Evolutionary conservation across 2,329 filamentous ascomycete species (phyloP), one percentile per base, ranked within the genome.

Genomic region (Myotisia sp.): DNA sequence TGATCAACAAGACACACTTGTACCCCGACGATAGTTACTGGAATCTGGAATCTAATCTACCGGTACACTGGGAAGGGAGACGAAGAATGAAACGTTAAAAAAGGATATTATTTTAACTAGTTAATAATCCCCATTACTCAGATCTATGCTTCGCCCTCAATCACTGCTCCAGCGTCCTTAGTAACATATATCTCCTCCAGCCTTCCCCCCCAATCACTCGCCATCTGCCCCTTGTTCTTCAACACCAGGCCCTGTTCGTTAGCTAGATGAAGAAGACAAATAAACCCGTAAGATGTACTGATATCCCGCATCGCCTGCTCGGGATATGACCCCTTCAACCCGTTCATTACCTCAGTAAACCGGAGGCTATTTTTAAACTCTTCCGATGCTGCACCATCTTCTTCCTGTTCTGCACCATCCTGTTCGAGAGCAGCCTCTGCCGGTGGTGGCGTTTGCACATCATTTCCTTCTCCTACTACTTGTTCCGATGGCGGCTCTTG

Each of bases 291-390:
- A 10, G 68, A 92, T 0, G 90, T 98, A 22, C 85, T 93, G 50
- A 98, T 95, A 57, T 98, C 90, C 40, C 79, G 76, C 74, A 98
- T 82, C 40, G 76, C 74, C 45, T 81, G 70, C 55, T 82, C 80
- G 7, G 85, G 78, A 51, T 98, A 98, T 5, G 93, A 84, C 3
- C 68, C 60, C 53, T 92, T 81, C 29, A 98, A 63, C 41, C 77
- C 77, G 53, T 92, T 92, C 75, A 98, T 92, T 39, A 98, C 76
- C 13, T 79, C 67, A 0, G 86, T 95, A 59, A 98, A 98, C 48
- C 79, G 85, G 44, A 94, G 68, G 3, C 67, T 55, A 42, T 62
- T 60, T 9, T 71, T 67, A 22, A 33, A 14, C 7, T 34, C 36
- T 12, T 28, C 21, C 1, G 34, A 22, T n/a, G n/a, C n/a, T n/a